These are phyloP conservation scores for Digitaria exilis DNA, from an alignment of 202 grass and related monocot species.

Conservation along the genomic window DNA sequence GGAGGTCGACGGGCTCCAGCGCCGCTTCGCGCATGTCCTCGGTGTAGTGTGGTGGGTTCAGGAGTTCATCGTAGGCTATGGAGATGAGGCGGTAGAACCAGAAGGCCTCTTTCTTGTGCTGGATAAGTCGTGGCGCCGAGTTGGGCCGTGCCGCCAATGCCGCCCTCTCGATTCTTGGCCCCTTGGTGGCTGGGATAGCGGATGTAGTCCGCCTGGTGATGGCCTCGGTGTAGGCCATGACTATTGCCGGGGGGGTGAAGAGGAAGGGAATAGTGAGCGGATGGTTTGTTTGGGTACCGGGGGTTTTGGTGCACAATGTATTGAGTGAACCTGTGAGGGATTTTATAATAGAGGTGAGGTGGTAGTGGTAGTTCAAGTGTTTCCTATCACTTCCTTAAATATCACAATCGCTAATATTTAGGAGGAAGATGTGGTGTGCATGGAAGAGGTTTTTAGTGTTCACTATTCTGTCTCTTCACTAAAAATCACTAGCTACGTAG, in stretches of 20 bases:
- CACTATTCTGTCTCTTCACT: too few relatives aligned
- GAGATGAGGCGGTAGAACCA: slow-evolving; percentile 99
- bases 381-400: too few relatives aligned
- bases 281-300: background rate
- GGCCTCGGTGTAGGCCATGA: slow-evolving; percentile 39
- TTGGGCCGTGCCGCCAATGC: slow-evolving; percentile 38
- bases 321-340: too few relatives aligned
- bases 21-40: slow-evolving; percentile 98
- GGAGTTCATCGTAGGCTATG: slow-evolving; percentile 87
- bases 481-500: too few relatives aligned
- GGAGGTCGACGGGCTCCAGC: slow-evolving; percentile 76
- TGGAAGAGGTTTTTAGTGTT: too few relatives aligned
- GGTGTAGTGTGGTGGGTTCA: slow-evolving; percentile 94
- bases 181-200: too few relatives aligned
- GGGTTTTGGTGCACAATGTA: too few relatives aligned
- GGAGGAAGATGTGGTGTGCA: too few relatives aligned
- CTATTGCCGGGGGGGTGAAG: slow-evolving; percentile 36
- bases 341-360: too few relatives aligned
- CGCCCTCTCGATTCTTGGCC: too few relatives aligned
- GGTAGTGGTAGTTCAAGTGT: too few relatives aligned
- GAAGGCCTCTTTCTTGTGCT: slow-evolving; percentile 99
- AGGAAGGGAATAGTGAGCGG: background rate
- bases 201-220: slow-evolving; percentile 18
- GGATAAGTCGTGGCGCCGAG: slow-evolving; percentile 81
- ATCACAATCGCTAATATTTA: too few relatives aligned